A percentile compares a stretch with the other conserved stretches of the same genome.
Conservation (phyloP, 768 basidiomycete genomes). For the Postia placenta region DNA sequence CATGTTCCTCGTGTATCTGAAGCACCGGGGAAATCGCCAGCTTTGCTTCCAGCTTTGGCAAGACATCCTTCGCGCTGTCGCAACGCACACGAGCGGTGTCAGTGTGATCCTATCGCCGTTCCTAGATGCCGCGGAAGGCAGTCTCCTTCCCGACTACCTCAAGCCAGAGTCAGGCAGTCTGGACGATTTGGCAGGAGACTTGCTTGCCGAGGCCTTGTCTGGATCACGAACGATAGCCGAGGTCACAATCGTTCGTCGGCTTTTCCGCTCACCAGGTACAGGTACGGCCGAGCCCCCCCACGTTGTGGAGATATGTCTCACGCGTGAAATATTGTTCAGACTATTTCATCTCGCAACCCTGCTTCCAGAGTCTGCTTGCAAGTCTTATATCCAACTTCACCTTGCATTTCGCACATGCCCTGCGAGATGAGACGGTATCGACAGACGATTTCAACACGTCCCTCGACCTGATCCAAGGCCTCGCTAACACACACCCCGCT, state of each 20-base stretch:
- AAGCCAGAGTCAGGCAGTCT: conserved; percentile 38
- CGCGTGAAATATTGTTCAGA: too few relatives aligned
- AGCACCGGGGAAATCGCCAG: conserved; percentile 29
- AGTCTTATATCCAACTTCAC: conserved; percentile 31
- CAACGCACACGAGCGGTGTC: conserved; percentile 26
- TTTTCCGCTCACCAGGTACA: conserved; percentile 40
- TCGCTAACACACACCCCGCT: neutral
- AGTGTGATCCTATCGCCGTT: conserved; percentile 30
- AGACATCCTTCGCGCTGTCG: conserved; percentile 38
- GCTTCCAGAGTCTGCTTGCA: conserved; percentile 26
- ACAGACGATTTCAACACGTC: conserved; percentile 21
- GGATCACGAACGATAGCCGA: conserved; percentile 21
- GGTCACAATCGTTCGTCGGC: conserved; percentile 28
- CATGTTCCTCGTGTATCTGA: conserved; percentile 48
- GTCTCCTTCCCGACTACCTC: conserved; percentile 38
- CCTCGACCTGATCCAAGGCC: conserved; percentile 28
- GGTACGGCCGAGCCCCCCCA: too few relatives aligned
- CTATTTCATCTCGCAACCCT: conserved; percentile 24
- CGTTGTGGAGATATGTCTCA: too few relatives aligned
- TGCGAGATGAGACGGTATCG: conserved; percentile 24
- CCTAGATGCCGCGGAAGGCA: conserved; percentile 34
- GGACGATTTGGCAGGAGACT: conserved; percentile 33
- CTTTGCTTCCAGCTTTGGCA: conserved; percentile 39
- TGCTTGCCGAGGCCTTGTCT: conserved; percentile 34
- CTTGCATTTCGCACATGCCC: conserved; percentile 27